phyloP scores from a whole-genome alignment of 345 rosid species.

The Odontarrhena argentea region DNA sequence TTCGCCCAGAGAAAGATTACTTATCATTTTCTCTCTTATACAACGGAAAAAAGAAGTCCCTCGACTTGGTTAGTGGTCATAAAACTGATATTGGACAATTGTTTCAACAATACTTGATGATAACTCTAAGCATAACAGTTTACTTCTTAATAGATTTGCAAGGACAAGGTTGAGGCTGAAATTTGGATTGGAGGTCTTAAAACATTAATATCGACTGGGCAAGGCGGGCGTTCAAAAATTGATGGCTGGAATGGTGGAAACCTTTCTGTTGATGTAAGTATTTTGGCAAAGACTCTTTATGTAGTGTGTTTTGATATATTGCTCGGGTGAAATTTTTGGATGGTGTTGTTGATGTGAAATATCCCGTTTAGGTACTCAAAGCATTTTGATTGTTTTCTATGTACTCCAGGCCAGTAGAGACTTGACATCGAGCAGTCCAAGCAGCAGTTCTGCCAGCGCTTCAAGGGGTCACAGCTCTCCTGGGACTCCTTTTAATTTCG shows the following conservation, averaged over 20 bases:
- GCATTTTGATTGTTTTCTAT: conserved; percentile 2
- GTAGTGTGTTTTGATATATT: background rate
- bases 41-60: conserved; percentile 82
- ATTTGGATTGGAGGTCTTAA: conserved; percentile 87
- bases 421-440: conserved; percentile 81
- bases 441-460: conserved; percentile 78
- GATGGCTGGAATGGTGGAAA: conserved; percentile 93
- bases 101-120: conserved; percentile 27
- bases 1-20: conserved; percentile 84
- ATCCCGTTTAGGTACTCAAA: background rate
- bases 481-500: conserved; percentile 62
- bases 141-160: conserved; percentile 68
- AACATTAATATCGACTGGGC: conserved; percentile 68
- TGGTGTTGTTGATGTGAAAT: conserved; percentile 2
- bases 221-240: conserved; percentile 92
- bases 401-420: conserved; percentile 82
- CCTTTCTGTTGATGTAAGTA: conserved; percentile 79
- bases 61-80: conserved; percentile 82
- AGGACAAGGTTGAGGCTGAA: conserved; percentile 94
- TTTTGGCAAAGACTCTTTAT: conserved; percentile 18
- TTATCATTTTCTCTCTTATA: conserved; percentile 88
- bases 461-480: conserved; percentile 75
- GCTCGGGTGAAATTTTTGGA: background rate
- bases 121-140: conserved; percentile 38
- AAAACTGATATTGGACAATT: conserved; percentile 7